These are phyloP conservation scores for Alternaria metachromatica DNA, from an alignment of 2,329 filamentous ascomycete genomes.

Conservation along the genomic window DNA sequence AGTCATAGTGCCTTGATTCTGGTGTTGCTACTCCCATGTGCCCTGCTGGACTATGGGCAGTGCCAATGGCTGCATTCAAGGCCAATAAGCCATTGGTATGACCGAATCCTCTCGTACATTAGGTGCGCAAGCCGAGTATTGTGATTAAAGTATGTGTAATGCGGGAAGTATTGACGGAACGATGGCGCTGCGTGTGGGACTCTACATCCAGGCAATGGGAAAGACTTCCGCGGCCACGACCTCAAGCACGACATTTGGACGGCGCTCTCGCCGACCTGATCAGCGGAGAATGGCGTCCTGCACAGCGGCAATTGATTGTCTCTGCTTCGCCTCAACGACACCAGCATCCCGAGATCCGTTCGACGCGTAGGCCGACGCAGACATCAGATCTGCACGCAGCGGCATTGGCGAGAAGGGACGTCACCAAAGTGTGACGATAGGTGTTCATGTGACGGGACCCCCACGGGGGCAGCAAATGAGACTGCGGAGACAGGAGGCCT, in stretches of 20 bases:
- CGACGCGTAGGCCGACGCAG: constrained; percentile 18
- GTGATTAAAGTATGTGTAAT: constrained; percentile 9
- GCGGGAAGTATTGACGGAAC: constrained; percentile 29
- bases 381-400: constrained; percentile 22
- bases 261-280: constrained; percentile 16
- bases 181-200: constrained; percentile 17
- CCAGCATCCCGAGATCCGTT: constrained; percentile 1
- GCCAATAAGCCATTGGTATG: constrained; percentile 6
- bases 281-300: constrained; percentile 11
- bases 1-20: neutral
- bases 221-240: constrained; percentile 17
- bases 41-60: neutral
- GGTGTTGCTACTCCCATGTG: neutral
- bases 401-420: constrained; percentile 21
- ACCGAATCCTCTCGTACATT: neutral
- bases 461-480: constrained; percentile 40
- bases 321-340: constrained; percentile 6
- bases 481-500: constrained; percentile 27
- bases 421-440: constrained; percentile 18
- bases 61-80: neutral
- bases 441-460: constrained; percentile 35
- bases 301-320: constrained; percentile 19
- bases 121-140: neutral
- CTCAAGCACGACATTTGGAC: constrained; percentile 13
- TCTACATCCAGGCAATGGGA: constrained; percentile 19